phyloP scores from a whole-genome alignment of 2,329 filamentous ascomycete genomes.

The Ustulina deusta region DNA sequence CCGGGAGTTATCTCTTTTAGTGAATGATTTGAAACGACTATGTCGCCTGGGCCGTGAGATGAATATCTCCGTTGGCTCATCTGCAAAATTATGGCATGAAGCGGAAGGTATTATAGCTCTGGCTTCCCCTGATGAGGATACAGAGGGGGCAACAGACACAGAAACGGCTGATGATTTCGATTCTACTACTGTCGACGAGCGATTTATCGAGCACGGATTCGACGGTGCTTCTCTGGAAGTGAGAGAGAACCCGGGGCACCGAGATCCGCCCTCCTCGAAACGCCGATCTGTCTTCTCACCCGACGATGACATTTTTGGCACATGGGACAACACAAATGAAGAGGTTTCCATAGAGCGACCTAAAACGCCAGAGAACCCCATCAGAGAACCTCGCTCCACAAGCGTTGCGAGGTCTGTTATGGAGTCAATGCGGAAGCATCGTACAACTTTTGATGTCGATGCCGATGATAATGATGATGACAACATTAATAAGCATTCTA shows the following conservation, averaged over 20 bases:
- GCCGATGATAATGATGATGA: conserved; percentile 50
- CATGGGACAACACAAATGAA: conserved; percentile 59
- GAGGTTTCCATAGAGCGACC: conserved; percentile 52
- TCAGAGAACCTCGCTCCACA: conserved; percentile 54
- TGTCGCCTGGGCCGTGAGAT: conserved; percentile 77
- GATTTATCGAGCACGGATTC: conserved; percentile 61
- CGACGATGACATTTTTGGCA: conserved; percentile 75
- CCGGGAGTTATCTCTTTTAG: conserved; percentile 81
- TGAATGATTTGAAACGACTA: conserved; percentile 85
- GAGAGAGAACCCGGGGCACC: conserved; percentile 54
- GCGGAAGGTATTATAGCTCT: conserved; percentile 89
- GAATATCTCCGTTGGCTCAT: conserved; percentile 70
- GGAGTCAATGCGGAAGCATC: conserved; percentile 71
- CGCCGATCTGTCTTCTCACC: conserved; percentile 73
- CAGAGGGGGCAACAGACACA: conserved; percentile 55
- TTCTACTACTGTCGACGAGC: conserved; percentile 57
- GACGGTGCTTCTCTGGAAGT: conserved; percentile 60
- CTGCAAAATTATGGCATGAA: conserved; percentile 77
- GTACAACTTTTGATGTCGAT: conserved; percentile 53
- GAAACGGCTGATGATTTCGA: conserved; percentile 55
- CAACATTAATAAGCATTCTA: conserved; percentile 52
- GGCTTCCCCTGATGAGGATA: conserved; percentile 75
- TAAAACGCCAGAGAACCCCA: conserved; percentile 56
- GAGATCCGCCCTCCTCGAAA: conserved; percentile 64
- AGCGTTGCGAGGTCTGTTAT: conserved; percentile 72